Evolutionary conservation across 2,329 filamentous ascomycete genomes (phyloP), one percentile per base, ranked within the genome.

Genomic region (Karstenula rhodostoma): DNA sequence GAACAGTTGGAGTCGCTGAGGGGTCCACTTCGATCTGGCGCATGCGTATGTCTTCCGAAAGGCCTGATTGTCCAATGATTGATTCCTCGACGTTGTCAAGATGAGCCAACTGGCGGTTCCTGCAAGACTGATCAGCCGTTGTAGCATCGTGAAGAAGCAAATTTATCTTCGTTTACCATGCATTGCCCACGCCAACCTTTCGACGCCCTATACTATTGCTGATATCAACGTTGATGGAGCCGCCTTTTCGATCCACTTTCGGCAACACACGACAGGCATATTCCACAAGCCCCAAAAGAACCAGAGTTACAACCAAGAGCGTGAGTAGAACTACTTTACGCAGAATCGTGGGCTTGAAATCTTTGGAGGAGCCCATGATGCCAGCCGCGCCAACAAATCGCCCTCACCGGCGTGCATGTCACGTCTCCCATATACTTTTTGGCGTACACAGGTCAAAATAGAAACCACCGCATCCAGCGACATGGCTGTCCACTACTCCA

Each of bases 261-360:
- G 37, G 56, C 10, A 59, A 50, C 17, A 37, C 44, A 6, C 43
- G 49, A 33, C 57, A 55, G 13, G 50, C 27, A 22, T 55, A 55
- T 35, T 59, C 57, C 25, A 55, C 44, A 19, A 59, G 57, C 23
- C 42, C 57, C 23, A 59, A 19, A 5, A 55, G 42, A 6, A n/a
- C 42, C 8, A 48, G 27, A 15, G 49, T 54, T 23, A 59, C 17
- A 8, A 35, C 8, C 3, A 55, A 23, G 27, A 59, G 42, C 1
- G 40, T 37, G 22, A 50, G n/a, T 22, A 59, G 35, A 12, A 32
- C 46, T 25, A 42, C 57, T 7, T n/a, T 37, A 10, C 51, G 57
- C 13, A 59, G 22, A 6, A 48, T 49, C 4, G 42, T n/a, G 32
- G 48, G 48, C 17, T 25, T 46, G 37, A 58, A 58, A 17, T 47